Percentiles rank a stretch among this genome's conserved stretches.
phyloP scores from a whole-genome alignment of 2,329 filamentous ascomycete species.

The Plenodomus biglobosus region DNA sequence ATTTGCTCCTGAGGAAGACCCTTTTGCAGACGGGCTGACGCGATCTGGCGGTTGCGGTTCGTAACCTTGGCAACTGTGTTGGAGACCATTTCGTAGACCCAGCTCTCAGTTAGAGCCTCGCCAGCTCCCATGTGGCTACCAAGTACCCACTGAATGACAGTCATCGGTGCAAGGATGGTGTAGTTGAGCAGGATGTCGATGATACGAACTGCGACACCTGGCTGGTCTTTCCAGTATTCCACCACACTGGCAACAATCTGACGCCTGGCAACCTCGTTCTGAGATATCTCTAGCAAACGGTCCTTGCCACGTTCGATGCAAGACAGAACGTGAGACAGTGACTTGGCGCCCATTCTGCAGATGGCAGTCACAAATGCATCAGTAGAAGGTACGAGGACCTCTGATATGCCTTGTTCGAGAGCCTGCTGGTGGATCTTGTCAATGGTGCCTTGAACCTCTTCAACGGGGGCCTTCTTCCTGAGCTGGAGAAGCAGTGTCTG shows the following conservation, averaged over 20 bases:
- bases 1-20: conserved; percentile 60
- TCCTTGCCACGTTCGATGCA: conserved; percentile 95
- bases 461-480: conserved; percentile 79
- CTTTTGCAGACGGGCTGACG: conserved; percentile 61
- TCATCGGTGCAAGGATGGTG: conserved; percentile 82
- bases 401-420: conserved; percentile 64
- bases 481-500: conserved; percentile 77
- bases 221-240: conserved; percentile 89
- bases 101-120: conserved; percentile 68
- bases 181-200: conserved; percentile 98
- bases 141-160: conserved; percentile 88
- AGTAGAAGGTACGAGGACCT: conserved; percentile 81
- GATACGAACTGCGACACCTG: conserved; percentile 87
- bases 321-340: conserved; percentile 90
- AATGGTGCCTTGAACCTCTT: conserved; percentile 81
- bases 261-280: conserved; percentile 70
- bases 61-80: conserved; percentile 91
- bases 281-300: conserved; percentile 76
- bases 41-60: conserved; percentile 78
- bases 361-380: conserved; percentile 94
- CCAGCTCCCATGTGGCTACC: conserved; percentile 66
- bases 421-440: conserved; percentile 80
- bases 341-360: conserved; percentile 92
- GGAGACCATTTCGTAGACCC: conserved; percentile 87
- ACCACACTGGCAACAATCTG: conserved; percentile 92